These are phyloP conservation scores for Aspergillus persii DNA, from an alignment of 2,329 filamentous ascomycete genomes.

Conservation along the genomic window DNA sequence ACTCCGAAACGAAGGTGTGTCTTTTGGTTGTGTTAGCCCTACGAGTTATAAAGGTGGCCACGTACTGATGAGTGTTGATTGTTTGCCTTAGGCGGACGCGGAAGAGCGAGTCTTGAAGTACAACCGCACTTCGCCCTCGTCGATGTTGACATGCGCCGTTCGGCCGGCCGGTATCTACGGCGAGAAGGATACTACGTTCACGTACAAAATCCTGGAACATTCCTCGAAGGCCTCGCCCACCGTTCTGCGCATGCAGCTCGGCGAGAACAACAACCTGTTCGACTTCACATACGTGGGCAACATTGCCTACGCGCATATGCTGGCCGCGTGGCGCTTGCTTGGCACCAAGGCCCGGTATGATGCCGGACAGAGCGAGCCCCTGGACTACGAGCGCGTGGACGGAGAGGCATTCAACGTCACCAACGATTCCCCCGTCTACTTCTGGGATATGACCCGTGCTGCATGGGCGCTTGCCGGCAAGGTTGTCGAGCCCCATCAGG, in stretches of 20 bases:
- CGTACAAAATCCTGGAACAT: slow-evolving; percentile 71
- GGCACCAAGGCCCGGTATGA: slow-evolving; percentile 50
- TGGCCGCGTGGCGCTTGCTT: slow-evolving; percentile 73
- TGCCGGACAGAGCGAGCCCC: slow-evolving; percentile 55
- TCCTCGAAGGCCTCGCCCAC: slow-evolving; percentile 56
- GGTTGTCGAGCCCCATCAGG: slow-evolving; percentile 42
- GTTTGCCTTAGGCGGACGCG: slow-evolving; percentile 61
- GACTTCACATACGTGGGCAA: slow-evolving; percentile 71
- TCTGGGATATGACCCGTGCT: slow-evolving; percentile 81
- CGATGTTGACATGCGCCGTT: slow-evolving; percentile 74
- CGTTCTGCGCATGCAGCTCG: slow-evolving; percentile 76
- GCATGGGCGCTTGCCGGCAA: slow-evolving; percentile 63
- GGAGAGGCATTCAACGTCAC: slow-evolving; percentile 89
- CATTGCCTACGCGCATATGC: slow-evolving; percentile 74
- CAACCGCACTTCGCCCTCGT: slow-evolving; percentile 59
- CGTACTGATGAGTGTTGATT: slow-evolving; percentile 16
- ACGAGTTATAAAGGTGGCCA: background rate
- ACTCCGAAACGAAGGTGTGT: slow-evolving; percentile 82
- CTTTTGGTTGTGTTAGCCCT: background rate
- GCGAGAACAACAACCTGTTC: slow-evolving; percentile 67
- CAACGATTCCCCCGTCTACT: slow-evolving; percentile 83
- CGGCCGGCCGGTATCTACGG: slow-evolving; percentile 89
- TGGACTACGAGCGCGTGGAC: slow-evolving; percentile 71
- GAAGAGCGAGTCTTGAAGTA: slow-evolving; percentile 77
- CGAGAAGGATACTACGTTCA: slow-evolving; percentile 76